Percentiles rank a stretch among this genome's conserved stretches.
Evolutionary conservation across 2,329 filamentous ascomycete species (phyloP).

Genomic region (Sphaerulina populicola): DNA sequence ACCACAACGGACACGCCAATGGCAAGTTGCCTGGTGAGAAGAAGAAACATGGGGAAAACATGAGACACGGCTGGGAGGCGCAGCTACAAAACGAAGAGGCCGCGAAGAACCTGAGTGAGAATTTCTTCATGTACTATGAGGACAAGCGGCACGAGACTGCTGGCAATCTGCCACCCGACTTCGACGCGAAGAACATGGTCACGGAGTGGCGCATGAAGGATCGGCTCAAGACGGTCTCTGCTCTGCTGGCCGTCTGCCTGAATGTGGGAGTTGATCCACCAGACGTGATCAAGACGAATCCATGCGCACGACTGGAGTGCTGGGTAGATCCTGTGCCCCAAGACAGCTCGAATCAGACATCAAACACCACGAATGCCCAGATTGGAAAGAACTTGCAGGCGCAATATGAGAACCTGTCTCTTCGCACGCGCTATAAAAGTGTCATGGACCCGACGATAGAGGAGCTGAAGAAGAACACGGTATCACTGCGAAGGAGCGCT

Average conservation of each 20-base stretch:
- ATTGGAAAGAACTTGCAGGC: constrained; percentile 94
- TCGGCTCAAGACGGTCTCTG: constrained; percentile 90
- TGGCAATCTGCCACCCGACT: constrained; percentile 64
- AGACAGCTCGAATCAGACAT: constrained; percentile 34
- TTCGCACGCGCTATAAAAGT: constrained; percentile 95
- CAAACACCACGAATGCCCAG: constrained; percentile 54
- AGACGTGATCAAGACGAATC: constrained; percentile 90
- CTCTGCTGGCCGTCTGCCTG: constrained; percentile 84
- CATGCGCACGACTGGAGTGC: constrained; percentile 86
- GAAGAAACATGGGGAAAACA: constrained; percentile 25
- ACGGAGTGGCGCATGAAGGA: constrained; percentile 98
- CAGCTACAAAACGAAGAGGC: constrained; percentile 90
- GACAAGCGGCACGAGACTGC: constrained; percentile 96
- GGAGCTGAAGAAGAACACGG: constrained; percentile 93
- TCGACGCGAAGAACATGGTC: constrained; percentile 39
- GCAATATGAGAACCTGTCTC: constrained; percentile 91
- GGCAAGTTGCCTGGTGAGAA: constrained; percentile 1
- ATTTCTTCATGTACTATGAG: constrained; percentile 99
- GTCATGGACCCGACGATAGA: constrained; percentile 94
- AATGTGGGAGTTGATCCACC: constrained; percentile 97
- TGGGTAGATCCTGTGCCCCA: constrained; percentile 85
- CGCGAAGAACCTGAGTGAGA: constrained; percentile 61
- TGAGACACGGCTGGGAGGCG: constrained; percentile 83
- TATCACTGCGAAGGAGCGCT: constrained; percentile 79
- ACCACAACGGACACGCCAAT: constrained; percentile 4